A percentile compares a stretch with the other conserved stretches of the same genome.
phyloP scores from a whole-genome alignment of 2,329 filamentous ascomycete genomes.

The Sporothrix inflata region DNA sequence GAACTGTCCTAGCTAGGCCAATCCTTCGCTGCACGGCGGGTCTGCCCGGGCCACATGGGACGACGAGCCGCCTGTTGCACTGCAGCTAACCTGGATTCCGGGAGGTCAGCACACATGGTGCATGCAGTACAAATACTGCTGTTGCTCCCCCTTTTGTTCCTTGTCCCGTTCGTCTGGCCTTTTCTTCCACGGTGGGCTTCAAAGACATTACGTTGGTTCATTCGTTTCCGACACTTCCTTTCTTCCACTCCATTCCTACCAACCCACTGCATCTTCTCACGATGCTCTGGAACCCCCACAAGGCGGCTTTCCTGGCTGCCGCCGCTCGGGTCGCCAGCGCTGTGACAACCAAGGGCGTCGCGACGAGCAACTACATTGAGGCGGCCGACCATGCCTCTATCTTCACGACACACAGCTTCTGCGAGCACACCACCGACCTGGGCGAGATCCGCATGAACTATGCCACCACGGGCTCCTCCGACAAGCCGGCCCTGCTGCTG shows the following conservation, averaged over 20 bases:
- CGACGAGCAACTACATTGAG: constrained; percentile 14
- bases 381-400: constrained; percentile 13
- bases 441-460: constrained; percentile 19
- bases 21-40: neutral
- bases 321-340: neutral
- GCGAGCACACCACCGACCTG: constrained; percentile 4
- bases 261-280: neutral
- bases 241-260: neutral
- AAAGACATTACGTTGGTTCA: too few species aligned
- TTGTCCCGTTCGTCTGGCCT: too few species aligned
- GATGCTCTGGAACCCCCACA: neutral
- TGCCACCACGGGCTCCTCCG: neutral
- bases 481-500: constrained; percentile 8
- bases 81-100: too few species aligned
- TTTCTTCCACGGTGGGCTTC: too few species aligned
- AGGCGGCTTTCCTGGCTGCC: neutral
- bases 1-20: neutral
- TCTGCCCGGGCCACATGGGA: constrained; percentile 10
- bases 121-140: too few species aligned
- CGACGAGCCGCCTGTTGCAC: neutral
- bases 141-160: too few species aligned
- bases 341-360: constrained; percentile 1
- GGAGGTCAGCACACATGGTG: too few species aligned
- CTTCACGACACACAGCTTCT: constrained; percentile 17
- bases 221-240: neutral